phyloP scores from a whole-genome alignment of 108 stramenopile species.

The Mayamaea pseudoterrestris region DNA sequence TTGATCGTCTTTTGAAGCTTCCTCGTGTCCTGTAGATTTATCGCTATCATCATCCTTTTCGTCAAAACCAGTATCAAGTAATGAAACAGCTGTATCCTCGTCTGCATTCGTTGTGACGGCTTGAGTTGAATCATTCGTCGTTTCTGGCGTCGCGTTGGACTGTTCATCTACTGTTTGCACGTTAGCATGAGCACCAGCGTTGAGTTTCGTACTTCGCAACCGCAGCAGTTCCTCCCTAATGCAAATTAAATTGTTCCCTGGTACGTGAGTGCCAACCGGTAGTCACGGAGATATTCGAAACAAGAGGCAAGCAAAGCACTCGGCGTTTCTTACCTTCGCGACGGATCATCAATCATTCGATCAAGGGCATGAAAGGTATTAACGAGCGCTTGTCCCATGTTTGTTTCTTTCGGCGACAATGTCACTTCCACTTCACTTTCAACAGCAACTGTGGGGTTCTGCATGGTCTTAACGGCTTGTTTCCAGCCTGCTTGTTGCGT shows the following conservation, averaged over 20 bases:
- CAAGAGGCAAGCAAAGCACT: background rate
- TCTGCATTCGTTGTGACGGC: no score
- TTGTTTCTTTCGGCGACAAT: slow-evolving; percentile 2
- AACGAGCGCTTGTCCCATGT: slow-evolving; percentile 47
- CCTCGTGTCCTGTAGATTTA: slow-evolving; percentile 25
- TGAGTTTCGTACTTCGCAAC: slow-evolving; percentile 23
- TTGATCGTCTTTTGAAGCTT: slow-evolving; percentile 23
- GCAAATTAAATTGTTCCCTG: no score
- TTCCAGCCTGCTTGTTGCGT: slow-evolving; percentile 36
- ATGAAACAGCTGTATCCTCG: no score
- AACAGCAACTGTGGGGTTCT: no score
- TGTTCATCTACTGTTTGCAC: no score
- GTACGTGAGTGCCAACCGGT: no score
- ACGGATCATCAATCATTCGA: slow-evolving; percentile 59
- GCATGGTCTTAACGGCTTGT: no score
- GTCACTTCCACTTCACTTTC: no score
- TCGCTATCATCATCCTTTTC: slow-evolving; percentile 29
- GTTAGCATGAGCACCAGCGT: no score
- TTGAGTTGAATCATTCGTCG: no score
- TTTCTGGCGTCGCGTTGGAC: no score
- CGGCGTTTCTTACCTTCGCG: slow-evolving; percentile 16
- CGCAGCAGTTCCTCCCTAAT: slow-evolving; percentile 20
- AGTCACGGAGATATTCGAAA: background rate
- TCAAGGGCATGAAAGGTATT: slow-evolving; percentile 72
- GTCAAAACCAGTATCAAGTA: no score